These are phyloP conservation scores for Auriculariales sp. DNA, from an alignment of 768 basidiomycete genomes.

Conservation along the genomic window DNA sequence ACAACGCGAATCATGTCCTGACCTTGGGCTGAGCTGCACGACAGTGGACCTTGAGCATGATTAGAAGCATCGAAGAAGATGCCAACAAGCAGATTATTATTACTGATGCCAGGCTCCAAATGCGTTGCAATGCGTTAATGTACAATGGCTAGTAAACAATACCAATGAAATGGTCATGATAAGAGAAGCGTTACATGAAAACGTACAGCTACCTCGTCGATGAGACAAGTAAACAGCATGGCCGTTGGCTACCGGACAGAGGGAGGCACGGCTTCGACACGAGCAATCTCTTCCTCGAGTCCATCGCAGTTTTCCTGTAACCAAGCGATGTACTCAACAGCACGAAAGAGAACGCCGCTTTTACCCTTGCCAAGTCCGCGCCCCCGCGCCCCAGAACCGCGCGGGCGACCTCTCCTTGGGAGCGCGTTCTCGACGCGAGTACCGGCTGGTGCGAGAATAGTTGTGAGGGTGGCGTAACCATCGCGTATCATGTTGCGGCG, in stretches of 20 bases:
- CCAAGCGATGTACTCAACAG: conserved; percentile 75
- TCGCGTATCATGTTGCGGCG: conserved; percentile 84
- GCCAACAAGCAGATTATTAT: too few relatives aligned
- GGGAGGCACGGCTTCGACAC: conserved; percentile 38
- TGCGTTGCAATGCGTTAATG: too few relatives aligned
- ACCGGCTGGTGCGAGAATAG: conserved; percentile 68
- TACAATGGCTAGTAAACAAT: too few relatives aligned
- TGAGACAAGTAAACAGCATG: too few relatives aligned
- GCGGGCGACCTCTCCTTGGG: conserved; percentile 68
- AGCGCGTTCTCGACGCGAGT: conserved; percentile 47
- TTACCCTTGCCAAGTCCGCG: conserved; percentile 72
- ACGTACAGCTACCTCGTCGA: too few relatives aligned
- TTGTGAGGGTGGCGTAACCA: conserved; percentile 75
- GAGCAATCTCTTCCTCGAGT: conserved; percentile 49
- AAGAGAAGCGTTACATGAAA: too few relatives aligned
- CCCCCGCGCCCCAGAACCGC: conserved; percentile 44
- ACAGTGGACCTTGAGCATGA: too few relatives aligned
- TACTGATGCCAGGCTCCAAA: too few relatives aligned
- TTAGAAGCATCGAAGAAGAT: too few relatives aligned
- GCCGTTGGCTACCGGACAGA: neutral
- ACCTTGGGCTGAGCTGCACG: too few relatives aligned
- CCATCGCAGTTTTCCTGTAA: conserved; percentile 72
- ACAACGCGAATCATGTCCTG: too few relatives aligned
- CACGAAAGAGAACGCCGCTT: conserved; percentile 76
- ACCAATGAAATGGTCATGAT: too few relatives aligned